Percentiles rank a stretch among this genome's conserved stretches.
These are phyloP conservation scores for Colletotrichum paranaense DNA, from an alignment of 2,329 filamentous ascomycete species.

Conservation along the genomic window DNA sequence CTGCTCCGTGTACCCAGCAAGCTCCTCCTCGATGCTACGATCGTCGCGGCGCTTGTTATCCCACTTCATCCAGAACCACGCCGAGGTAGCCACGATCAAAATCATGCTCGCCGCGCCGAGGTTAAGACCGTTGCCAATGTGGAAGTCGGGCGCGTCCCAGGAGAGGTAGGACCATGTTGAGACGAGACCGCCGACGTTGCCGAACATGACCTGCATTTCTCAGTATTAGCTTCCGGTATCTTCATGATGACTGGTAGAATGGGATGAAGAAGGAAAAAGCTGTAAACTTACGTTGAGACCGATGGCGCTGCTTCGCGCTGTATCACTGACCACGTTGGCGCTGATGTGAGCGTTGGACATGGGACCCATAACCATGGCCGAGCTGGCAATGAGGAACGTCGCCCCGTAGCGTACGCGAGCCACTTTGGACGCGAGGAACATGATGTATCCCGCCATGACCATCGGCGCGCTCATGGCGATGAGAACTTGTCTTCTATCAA, in stretches of 20 bases:
- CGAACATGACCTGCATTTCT: slow-evolving; percentile 69
- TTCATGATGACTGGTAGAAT: neutral
- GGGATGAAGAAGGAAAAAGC: neutral
- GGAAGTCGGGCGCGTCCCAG: slow-evolving; percentile 73
- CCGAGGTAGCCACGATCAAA: slow-evolving; percentile 57
- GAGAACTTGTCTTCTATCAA: slow-evolving; percentile 70
- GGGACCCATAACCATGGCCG: slow-evolving; percentile 72
- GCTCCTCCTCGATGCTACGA: slow-evolving; percentile 65
- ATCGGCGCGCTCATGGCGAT: slow-evolving; percentile 70
- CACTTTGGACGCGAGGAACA: slow-evolving; percentile 71
- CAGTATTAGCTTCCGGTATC: neutral
- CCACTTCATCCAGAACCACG: slow-evolving; percentile 69
- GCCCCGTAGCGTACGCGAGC: slow-evolving; percentile 72
- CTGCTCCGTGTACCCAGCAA: slow-evolving; percentile 65
- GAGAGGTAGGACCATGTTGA: slow-evolving; percentile 74
- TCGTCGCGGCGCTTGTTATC: slow-evolving; percentile 69
- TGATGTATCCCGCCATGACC: slow-evolving; percentile 76
- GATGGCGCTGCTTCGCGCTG: slow-evolving; percentile 74
- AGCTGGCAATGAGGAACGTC: slow-evolving; percentile 75
- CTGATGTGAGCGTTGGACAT: slow-evolving; percentile 75
- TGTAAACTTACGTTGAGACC: slow-evolving; percentile 59
- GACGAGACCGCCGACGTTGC: slow-evolving; percentile 77
- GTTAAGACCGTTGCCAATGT: slow-evolving; percentile 78
- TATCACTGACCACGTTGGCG: slow-evolving; percentile 78
- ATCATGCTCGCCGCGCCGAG: slow-evolving; percentile 66